Conservation (phyloP, 208 protist species). For the Endotrypanum monterogeii region DNA sequence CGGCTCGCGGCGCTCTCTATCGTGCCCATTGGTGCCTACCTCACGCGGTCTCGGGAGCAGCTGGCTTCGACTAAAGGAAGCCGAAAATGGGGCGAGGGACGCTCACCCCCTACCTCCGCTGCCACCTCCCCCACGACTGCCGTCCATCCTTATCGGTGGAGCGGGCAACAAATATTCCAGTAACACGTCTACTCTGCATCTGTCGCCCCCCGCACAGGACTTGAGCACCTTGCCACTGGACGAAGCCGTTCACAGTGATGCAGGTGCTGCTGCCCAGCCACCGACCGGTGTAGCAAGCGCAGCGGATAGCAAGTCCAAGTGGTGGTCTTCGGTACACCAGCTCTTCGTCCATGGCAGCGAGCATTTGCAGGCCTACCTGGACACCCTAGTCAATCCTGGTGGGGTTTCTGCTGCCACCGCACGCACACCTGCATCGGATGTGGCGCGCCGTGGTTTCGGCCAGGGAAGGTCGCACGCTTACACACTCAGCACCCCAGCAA, state of each 20-base stretch:
- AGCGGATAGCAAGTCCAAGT: slow-evolving; percentile 3
- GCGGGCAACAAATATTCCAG: slow-evolving; percentile 15
- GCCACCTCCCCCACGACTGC: slow-evolving; percentile 10
- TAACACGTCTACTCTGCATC: not conserved
- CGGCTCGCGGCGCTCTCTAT: not conserved
- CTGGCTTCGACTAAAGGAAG: not conserved
- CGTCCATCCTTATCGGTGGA: not conserved
- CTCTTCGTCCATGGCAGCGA: slow-evolving; percentile 15
- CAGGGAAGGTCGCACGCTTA: not conserved
- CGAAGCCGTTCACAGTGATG: not conserved
- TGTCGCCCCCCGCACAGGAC: not conserved
- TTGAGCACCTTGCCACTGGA: not conserved
- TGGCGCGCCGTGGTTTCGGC: not conserved
- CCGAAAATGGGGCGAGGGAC: not conserved
- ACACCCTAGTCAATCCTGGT: slow-evolving; percentile 39
- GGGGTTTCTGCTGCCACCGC: slow-evolving; percentile 4
- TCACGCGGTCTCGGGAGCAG: slow-evolving; percentile 2
- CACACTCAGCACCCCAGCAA: not conserved
- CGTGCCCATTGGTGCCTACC: slow-evolving; percentile 10
- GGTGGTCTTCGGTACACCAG: slow-evolving; percentile 26
- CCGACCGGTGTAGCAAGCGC: not conserved
- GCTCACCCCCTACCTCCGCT: not conserved
- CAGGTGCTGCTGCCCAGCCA: not conserved
- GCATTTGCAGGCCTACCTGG: slow-evolving; percentile 33
- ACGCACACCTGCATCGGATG: not conserved